phyloP scores from a whole-genome alignment of 495 filamentous ascomycete species.

The Cryomyces minteri region DNA sequence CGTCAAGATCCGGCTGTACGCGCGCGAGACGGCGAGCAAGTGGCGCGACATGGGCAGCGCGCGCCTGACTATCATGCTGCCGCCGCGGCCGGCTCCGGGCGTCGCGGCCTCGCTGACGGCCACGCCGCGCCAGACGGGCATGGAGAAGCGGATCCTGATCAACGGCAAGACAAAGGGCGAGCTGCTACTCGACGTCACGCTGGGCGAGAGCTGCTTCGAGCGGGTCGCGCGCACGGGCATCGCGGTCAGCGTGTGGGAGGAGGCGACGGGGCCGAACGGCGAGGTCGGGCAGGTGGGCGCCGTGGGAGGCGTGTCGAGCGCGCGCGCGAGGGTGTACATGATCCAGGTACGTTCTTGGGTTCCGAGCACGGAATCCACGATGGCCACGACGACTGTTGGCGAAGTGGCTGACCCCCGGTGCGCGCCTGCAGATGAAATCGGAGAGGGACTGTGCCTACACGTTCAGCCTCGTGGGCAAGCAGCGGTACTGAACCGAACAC shows the following conservation, averaged over 20 bases:
- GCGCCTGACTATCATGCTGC: constrained; percentile 53
- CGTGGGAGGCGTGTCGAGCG: constrained; percentile 49
- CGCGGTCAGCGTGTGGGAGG: constrained; percentile 72
- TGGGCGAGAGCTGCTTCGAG: constrained; percentile 72
- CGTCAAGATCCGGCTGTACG: constrained; percentile 67
- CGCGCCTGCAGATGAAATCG: constrained; percentile 7
- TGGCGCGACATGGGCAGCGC: constrained; percentile 88
- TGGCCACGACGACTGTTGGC: neutral
- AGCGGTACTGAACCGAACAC: constrained; percentile 5
- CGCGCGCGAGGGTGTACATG: constrained; percentile 61
- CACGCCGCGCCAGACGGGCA: constrained; percentile 11
- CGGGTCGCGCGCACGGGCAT: constrained; percentile 68
- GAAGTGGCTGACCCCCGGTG: too few species aligned
- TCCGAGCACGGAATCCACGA: neutral
- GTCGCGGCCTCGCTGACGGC: constrained; percentile 8
- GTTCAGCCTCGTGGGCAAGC: constrained; percentile 13
- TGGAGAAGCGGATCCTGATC: constrained; percentile 73
- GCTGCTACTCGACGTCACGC: constrained; percentile 61
- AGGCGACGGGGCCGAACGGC: constrained; percentile 50
- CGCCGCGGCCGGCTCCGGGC: constrained; percentile 30
- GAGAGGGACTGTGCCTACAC: constrained; percentile 16
- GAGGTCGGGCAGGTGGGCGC: constrained; percentile 44
- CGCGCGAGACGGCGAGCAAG: constrained; percentile 52
- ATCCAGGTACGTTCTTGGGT: constrained; percentile 34
- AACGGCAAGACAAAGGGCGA: constrained; percentile 44